Evolutionary conservation across 1,139 yeast genomes (phyloP).

Genomic region (Arxiozyma bovina): DNA sequence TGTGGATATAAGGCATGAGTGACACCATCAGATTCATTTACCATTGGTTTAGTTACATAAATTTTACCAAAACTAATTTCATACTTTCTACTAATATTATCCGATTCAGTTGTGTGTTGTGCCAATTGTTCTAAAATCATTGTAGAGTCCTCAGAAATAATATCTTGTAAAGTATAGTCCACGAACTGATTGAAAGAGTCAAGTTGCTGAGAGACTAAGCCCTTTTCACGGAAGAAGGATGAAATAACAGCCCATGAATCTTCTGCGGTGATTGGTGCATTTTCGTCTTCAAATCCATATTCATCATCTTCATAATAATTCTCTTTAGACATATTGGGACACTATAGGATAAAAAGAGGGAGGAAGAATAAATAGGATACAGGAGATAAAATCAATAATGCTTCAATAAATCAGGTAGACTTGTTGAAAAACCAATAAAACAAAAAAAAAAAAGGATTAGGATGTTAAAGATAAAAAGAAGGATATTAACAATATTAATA

Average conservation of each 20-base stretch:
- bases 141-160: slow-evolving; percentile 92
- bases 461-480: neutral
- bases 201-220: slow-evolving; percentile 93
- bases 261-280: slow-evolving; percentile 81
- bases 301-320: slow-evolving; percentile 43
- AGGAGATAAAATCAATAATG: neutral
- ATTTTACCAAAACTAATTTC: slow-evolving; percentile 96
- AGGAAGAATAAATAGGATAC: neutral
- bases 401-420: neutral
- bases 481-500: neutral
- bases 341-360: neutral
- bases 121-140: slow-evolving; percentile 96
- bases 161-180: slow-evolving; percentile 91
- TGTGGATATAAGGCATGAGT: slow-evolving; percentile 98
- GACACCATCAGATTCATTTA: slow-evolving; percentile 99
- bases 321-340: slow-evolving; percentile 12
- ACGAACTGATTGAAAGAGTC: slow-evolving; percentile 98
- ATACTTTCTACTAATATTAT: slow-evolving; percentile 81
- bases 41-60: slow-evolving; percentile 91
- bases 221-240: slow-evolving; percentile 91
- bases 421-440: neutral
- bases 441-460: neutral
- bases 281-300: slow-evolving; percentile 55
- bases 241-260: slow-evolving; percentile 99
- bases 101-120: slow-evolving; percentile 87